Evolutionary conservation across 2,329 filamentous ascomycete genomes (phyloP), one percentile per base, ranked within the genome.

Genomic region (Bimuria novae-zelandiae): DNA sequence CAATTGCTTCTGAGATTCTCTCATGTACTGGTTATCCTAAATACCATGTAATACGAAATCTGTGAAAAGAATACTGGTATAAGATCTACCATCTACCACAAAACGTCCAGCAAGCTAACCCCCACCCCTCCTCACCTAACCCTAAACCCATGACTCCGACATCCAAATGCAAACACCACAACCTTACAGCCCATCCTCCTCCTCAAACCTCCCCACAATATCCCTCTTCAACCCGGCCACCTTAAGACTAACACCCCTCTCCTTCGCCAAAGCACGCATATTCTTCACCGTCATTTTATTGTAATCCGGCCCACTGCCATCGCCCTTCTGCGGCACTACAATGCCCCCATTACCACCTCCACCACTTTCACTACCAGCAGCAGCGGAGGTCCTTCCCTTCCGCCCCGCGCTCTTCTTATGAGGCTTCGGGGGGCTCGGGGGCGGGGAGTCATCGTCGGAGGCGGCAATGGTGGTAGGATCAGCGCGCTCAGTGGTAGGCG

Each of bases 221-320:
- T 42, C 27, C 4, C 12, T 30, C 21, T 49, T 49, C 37, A 21
- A 7, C 17, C n/a, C 27, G 1, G 19, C 8, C n/a, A 29, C 39
- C 21, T 27, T 36, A 25, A 42, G 19, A 7, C 7, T 35, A 1
- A 49, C 4, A 7, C 37, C 47, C 21, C 29, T 33, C 29, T 43
- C 10, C 29, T 36, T 49, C 12, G 32, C 27, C 19, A 42, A 12
- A 19, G 23, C 29, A 8, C 35, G 35, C 27, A 49, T 7, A 5
- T 43, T 43, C 17, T 33, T 37, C 5, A 42, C 39, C 4, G 27
- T 49, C 19, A 49, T 11, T 7, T n/a, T 14, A 16, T 21, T 30
- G 14, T 49, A 49, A 12, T 49, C 46, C 6, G 45, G 29, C 21
- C n/a, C n/a, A n/a, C n/a, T n/a, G n/a, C n/a, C n/a, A n/a, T n/a